phyloP scores from a whole-genome alignment of 2,329 filamentous ascomycete species.

The Rutstroemia sp. region DNA sequence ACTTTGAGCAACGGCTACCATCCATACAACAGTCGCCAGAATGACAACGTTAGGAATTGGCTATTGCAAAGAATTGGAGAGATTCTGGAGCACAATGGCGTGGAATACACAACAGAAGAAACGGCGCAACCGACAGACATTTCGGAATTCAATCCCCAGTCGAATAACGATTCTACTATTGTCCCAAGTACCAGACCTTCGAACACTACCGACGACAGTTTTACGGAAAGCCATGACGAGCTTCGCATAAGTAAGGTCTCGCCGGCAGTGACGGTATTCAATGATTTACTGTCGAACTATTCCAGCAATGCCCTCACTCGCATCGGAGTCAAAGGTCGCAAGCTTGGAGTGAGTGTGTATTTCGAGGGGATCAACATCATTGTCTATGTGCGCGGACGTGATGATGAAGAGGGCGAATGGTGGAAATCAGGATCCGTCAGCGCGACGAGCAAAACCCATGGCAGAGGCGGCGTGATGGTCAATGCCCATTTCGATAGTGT shows the following conservation, averaged over 20 bases:
- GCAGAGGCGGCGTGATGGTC: conserved; percentile 74
- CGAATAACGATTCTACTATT: conserved; percentile 11
- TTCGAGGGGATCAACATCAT: conserved; percentile 92
- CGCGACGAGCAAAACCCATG: conserved; percentile 37
- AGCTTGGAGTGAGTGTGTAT: conserved; percentile 51
- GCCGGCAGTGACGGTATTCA: conserved; percentile 59
- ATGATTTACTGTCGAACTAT: conserved; percentile 72
- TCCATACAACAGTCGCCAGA: conserved; percentile 79
- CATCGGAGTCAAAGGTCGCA: conserved; percentile 28
- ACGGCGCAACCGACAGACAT: neutral
- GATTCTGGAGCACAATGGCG: conserved; percentile 58
- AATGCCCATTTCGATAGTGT: conserved; percentile 92
- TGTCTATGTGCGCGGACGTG: conserved; percentile 77
- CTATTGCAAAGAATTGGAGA: conserved; percentile 62
- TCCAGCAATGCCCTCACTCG: conserved; percentile 51
- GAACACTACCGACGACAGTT: neutral
- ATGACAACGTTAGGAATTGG: conserved; percentile 73
- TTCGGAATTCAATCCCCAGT: neutral
- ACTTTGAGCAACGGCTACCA: conserved; percentile 69
- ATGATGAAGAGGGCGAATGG: conserved; percentile 67
- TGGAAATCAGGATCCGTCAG: conserved; percentile 44
- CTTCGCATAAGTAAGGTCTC: conserved; percentile 11
- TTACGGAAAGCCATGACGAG: conserved; percentile 10
- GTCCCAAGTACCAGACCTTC: neutral
- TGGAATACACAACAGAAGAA: conserved; percentile 38